Conservation (phyloP, 2,329 filamentous ascomycete species). For the Botryotinia globosa region DNA sequence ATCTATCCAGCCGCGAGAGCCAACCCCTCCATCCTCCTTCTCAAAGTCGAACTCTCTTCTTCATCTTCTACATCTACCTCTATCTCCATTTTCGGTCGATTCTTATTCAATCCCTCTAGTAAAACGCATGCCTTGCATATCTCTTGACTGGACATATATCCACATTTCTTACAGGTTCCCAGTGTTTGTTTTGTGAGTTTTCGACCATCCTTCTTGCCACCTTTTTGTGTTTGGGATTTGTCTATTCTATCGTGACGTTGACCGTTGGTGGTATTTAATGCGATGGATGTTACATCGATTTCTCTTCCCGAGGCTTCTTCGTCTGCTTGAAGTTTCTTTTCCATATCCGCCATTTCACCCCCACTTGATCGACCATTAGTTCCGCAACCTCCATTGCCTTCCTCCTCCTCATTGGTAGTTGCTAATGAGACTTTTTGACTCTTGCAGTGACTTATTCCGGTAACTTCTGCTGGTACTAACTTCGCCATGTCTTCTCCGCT, state of each 20-base stretch:
- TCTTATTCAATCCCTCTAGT: constrained; percentile 87
- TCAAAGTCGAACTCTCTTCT: constrained; percentile 49
- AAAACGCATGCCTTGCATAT: constrained; percentile 93
- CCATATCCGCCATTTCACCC: constrained; percentile 79
- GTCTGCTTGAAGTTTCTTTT: constrained; percentile 65
- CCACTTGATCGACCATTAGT: constrained; percentile 66
- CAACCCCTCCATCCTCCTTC: constrained; percentile 49
- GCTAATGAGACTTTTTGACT: constrained; percentile 42
- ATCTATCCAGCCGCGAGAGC: constrained; percentile 41
- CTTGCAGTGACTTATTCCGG: constrained; percentile 48
- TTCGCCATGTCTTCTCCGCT: constrained; percentile 96
- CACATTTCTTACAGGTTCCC: constrained; percentile 81
- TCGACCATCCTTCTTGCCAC: constrained; percentile 33
- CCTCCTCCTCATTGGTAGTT: constrained; percentile 40
- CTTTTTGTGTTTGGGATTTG: constrained; percentile 37
- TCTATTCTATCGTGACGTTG: constrained; percentile 33
- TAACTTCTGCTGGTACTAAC: constrained; percentile 65
- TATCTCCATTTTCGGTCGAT: constrained; percentile 57
- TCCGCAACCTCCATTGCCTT: constrained; percentile 71
- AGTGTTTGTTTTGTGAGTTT: constrained; percentile 65
- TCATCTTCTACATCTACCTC: constrained; percentile 43
- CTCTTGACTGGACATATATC: constrained; percentile 91
- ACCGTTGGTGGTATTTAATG: constrained; percentile 24
- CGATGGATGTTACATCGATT: constrained; percentile 56
- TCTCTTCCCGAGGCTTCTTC: constrained; percentile 61